Conservation (phyloP, 2,329 filamentous ascomycete species). For the Microdochium bolleyi region DNA sequence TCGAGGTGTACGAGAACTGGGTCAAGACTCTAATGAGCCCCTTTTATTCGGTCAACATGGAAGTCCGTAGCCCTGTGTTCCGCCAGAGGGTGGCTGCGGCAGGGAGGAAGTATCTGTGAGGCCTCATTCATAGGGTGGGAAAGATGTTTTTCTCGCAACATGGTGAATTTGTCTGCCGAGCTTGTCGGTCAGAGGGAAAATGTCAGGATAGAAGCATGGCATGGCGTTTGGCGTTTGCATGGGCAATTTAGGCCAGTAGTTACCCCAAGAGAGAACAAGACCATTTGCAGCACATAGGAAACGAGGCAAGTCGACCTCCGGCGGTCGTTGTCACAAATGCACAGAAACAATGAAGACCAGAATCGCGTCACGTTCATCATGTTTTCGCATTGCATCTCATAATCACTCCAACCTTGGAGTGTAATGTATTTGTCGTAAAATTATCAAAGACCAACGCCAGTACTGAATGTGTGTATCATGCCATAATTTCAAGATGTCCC, state of each 20-base stretch:
- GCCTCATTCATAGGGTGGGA: background rate
- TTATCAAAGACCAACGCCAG: slow-evolving; percentile 18
- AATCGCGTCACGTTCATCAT: background rate
- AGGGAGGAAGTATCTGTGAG: slow-evolving; percentile 82
- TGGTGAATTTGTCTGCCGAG: background rate
- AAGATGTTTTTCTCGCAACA: slow-evolving; percentile 1
- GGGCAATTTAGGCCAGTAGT: background rate
- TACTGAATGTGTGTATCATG: slow-evolving; percentile 19
- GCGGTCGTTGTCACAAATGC: no score
- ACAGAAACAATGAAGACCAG: no score
- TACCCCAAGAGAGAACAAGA: background rate
- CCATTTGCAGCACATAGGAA: no score
- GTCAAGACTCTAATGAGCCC: slow-evolving; percentile 96
- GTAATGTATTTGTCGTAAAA: slow-evolving; percentile 15
- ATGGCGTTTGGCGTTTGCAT: background rate
- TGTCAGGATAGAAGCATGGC: background rate
- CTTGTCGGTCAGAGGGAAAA: background rate
- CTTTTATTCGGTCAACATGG: slow-evolving; percentile 82
- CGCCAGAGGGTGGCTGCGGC: slow-evolving; percentile 73
- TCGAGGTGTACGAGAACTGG: slow-evolving; percentile 93
- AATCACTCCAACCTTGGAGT: background rate
- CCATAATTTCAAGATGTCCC: slow-evolving; percentile 4
- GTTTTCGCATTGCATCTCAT: background rate
- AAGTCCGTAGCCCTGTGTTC: slow-evolving; percentile 82
- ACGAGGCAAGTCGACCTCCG: background rate